Conservation (phyloP, 2,329 filamentous ascomycete genomes). For the Pseudohalonectria lignicola region DNA sequence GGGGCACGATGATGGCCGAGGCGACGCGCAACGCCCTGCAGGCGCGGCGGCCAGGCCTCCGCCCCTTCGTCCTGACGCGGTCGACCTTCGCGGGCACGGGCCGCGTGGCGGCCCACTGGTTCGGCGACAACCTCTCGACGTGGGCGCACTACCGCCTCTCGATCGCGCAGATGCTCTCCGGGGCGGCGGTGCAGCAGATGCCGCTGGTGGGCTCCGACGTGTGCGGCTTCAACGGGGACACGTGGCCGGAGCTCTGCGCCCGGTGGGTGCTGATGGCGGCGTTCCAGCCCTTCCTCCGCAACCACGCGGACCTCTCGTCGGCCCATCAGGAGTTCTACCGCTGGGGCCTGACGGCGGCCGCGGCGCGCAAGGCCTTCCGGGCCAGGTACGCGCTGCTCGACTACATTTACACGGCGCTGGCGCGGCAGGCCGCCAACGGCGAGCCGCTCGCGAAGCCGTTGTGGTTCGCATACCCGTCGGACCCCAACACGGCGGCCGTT, state of each 20-base stretch:
- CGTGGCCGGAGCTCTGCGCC: conserved; percentile 58
- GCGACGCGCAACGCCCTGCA: conserved; percentile 66
- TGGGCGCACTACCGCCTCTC: conserved; percentile 50
- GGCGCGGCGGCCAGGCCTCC: conserved; percentile 50
- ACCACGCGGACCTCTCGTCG: conserved; percentile 47
- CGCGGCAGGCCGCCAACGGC: conserved; percentile 47
- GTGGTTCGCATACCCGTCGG: conserved; percentile 57
- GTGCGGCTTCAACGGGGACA: conserved; percentile 62
- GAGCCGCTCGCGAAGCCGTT: conserved; percentile 57
- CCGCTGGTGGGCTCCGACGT: conserved; percentile 64
- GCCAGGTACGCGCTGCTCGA: conserved; percentile 72
- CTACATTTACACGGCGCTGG: conserved; percentile 66
- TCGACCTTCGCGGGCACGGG: conserved; percentile 73
- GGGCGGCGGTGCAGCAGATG: conserved; percentile 54
- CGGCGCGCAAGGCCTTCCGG: conserved; percentile 57
- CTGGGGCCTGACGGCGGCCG: conserved; percentile 51
- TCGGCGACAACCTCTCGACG: conserved; percentile 42
- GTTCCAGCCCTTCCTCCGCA: conserved; percentile 66
- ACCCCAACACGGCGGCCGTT: conserved; percentile 30
- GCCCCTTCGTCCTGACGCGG: conserved; percentile 73
- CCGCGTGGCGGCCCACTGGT: conserved; percentile 55
- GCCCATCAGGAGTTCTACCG: conserved; percentile 60
- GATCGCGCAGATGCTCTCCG: conserved; percentile 48
- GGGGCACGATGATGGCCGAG: conserved; percentile 62
- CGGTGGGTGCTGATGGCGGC: conserved; percentile 67